A percentile compares a stretch with the other conserved stretches of the same genome.
These are phyloP conservation scores for Geranomyces michiganensis DNA, from an alignment of 192 early-diverging fungal species.

Conservation along the genomic window DNA sequence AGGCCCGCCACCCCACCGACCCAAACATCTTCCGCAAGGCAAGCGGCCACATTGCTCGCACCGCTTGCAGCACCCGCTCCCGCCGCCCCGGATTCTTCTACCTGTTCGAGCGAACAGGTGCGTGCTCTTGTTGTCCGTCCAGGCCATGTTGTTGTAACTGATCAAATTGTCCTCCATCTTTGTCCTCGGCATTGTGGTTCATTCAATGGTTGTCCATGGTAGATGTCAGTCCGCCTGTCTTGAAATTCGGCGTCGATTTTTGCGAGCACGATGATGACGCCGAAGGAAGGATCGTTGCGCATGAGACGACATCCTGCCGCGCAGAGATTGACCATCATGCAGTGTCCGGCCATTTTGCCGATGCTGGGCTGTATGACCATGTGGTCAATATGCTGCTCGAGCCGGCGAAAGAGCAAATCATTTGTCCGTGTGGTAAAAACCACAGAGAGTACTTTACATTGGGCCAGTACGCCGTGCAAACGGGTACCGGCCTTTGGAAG, in stretches of 20 bases:
- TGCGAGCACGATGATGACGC: not conserved
- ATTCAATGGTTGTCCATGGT: not conserved
- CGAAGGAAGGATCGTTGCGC: not conserved
- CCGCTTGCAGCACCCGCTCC: not conserved
- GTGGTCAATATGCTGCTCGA: conserved; percentile 11
- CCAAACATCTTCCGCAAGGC: not conserved
- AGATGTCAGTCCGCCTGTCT: not conserved
- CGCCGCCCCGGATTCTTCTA: conserved; percentile 6
- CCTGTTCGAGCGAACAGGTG: conserved; percentile 4
- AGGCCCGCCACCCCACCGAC: not conserved
- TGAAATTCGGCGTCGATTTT: conserved; percentile 16
- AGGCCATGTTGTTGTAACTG: not conserved
- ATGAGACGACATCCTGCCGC: conserved; percentile 3
- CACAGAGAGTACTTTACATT: conserved; percentile 3
- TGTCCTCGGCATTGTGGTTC: not conserved
- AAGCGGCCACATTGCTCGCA: conserved; percentile 1
- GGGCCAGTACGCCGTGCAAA: no score
- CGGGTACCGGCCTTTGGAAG: no score
- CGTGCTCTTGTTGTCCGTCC: conserved; percentile 5
- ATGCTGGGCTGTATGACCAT: conserved; percentile 5
- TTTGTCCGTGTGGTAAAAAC: not conserved
- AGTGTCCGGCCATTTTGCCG: not conserved
- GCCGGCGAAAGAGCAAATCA: not conserved
- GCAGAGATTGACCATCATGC: not conserved
- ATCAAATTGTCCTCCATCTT: conserved; percentile 1